Conservation (phyloP, 768 basidiomycete genomes). For the Sistotremastrum niveocremeum region DNA sequence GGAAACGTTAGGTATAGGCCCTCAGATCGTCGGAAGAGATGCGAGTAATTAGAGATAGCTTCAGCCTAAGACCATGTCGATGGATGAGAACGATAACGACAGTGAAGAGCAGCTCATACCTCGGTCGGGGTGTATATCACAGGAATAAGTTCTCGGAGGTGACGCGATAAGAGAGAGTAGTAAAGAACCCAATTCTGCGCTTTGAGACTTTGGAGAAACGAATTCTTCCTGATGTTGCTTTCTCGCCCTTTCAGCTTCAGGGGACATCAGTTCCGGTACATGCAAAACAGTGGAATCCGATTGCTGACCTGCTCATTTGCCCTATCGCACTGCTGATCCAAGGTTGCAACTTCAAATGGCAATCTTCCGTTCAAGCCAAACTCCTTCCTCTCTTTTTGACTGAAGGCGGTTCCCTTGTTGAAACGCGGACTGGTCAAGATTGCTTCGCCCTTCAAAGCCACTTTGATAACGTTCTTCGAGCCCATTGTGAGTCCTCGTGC, state of each 20-base stretch:
- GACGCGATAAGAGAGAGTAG: constrained; percentile 45
- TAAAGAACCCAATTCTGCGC: constrained; percentile 77
- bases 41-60: constrained; percentile 74
- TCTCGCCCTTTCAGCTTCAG: constrained; percentile 21
- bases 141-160: constrained; percentile 50
- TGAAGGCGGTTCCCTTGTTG: constrained; percentile 77
- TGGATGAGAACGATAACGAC: not conserved
- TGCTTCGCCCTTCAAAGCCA: constrained; percentile 47
- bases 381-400: constrained; percentile 45
- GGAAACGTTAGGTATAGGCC: constrained; percentile 60
- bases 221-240: constrained; percentile 46
- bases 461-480: constrained; percentile 12
- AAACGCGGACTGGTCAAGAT: constrained; percentile 53
- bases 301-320: constrained; percentile 51
- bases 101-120: constrained; percentile 23
- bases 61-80: constrained; percentile 37
- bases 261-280: constrained; percentile 12
- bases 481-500: too few species aligned
- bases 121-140: constrained; percentile 79
- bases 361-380: constrained; percentile 49
- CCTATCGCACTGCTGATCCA: constrained; percentile 64
- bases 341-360: constrained; percentile 39
- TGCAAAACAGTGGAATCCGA: not conserved
- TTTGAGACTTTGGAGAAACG: constrained; percentile 62
- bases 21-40: constrained; percentile 67